A percentile compares a stretch with the other conserved stretches of the same genome.
Evolutionary conservation across 2,329 filamentous ascomycete species (phyloP).

Genomic region (Chaetomium sp.): DNA sequence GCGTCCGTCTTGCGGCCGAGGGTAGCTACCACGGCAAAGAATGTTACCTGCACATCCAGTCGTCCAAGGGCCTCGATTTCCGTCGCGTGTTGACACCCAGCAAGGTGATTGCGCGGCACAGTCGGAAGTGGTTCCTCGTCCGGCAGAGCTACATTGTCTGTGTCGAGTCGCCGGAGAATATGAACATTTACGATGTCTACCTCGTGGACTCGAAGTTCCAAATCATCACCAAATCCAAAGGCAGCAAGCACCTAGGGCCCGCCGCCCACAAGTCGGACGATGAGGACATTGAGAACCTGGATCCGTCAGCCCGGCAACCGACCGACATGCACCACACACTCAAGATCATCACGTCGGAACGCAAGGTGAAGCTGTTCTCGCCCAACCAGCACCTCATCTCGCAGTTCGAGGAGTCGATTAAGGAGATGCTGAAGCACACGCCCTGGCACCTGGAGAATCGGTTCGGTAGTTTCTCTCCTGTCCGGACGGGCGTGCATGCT

Average conservation of each 20-base stretch:
- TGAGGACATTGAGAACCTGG: slow-evolving; percentile 35
- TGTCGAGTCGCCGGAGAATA: slow-evolving; percentile 96
- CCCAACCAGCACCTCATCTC: slow-evolving; percentile 82
- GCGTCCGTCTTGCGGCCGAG: slow-evolving; percentile 87
- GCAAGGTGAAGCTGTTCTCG: slow-evolving; percentile 84
- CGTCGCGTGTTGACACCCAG: slow-evolving; percentile 71
- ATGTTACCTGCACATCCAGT: slow-evolving; percentile 86
- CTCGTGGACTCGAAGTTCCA: slow-evolving; percentile 86
- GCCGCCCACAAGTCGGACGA: slow-evolving; percentile 27
- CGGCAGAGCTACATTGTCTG: slow-evolving; percentile 95
- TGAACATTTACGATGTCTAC: slow-evolving; percentile 98
- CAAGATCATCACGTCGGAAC: slow-evolving; percentile 83
- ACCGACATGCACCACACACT: slow-evolving; percentile 69
- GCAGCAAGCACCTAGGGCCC: slow-evolving; percentile 41
- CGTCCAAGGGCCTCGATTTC: slow-evolving; percentile 81
- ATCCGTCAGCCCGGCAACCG: slow-evolving; percentile 34
- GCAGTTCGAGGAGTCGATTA: slow-evolving; percentile 91
- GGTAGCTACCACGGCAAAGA: slow-evolving; percentile 98
- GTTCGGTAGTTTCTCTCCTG: slow-evolving; percentile 89
- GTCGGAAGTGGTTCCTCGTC: slow-evolving; percentile 96
- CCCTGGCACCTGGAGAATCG: slow-evolving; percentile 77
- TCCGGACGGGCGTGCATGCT: slow-evolving; percentile 78
- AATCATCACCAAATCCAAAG: slow-evolving; percentile 63
- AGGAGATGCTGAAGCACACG: slow-evolving; percentile 75
- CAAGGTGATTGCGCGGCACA: slow-evolving; percentile 74